These are phyloP conservation scores for Neurospora sp. DNA, from an alignment of 495 filamentous ascomycete genomes.

Conservation along the genomic window DNA sequence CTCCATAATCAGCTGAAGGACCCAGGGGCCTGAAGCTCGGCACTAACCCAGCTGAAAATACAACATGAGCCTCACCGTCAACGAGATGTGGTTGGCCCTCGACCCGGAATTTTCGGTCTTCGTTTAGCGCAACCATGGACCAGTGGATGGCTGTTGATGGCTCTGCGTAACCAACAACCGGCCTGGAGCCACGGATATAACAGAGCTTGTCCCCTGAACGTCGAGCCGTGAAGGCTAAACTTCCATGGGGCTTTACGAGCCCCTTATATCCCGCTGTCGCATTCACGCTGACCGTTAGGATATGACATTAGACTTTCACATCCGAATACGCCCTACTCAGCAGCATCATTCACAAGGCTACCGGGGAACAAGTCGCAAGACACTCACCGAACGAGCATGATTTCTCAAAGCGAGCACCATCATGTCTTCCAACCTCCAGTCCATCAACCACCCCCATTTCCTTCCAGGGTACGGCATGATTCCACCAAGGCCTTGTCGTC, in stretches of 20 bases:
- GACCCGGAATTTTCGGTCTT: not conserved
- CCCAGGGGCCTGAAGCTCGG: not conserved
- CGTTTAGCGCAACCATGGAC: not conserved
- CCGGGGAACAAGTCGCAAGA: not conserved
- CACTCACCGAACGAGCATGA: not conserved
- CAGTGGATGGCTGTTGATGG: not conserved
- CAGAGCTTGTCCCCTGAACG: not conserved
- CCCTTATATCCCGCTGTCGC: not conserved
- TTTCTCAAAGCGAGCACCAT: not conserved
- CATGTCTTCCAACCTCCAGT: not conserved
- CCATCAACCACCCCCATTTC: not conserved
- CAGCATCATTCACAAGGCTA: not conserved
- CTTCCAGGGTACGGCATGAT: not conserved
- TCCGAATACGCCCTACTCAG: not conserved
- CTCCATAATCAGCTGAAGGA: not conserved
- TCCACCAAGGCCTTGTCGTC: not conserved
- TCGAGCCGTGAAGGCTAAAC: not conserved
- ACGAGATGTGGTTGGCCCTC: not conserved
- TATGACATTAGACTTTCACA: not conserved
- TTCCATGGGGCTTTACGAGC: not conserved
- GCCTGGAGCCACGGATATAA: not conserved
- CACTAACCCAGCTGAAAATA: not conserved
- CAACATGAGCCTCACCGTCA: not conserved
- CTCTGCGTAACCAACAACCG: not conserved
- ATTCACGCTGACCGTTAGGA: not conserved